phyloP scores from a whole-genome alignment of 345 rosid species.

The thale cress (Arabidopsis thaliana) region TAIR10.1 NC_003076.8:14249501-14250000 shows the following conservation, averaged over 20 bases:
- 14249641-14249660: slow-evolving; percentile 99
- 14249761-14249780: slow-evolving; percentile 8
- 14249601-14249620: slow-evolving; percentile 19
- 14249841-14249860: slow-evolving; percentile 18
- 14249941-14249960: slow-evolving; percentile 78
- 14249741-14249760: slow-evolving; percentile 29
- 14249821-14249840: neutral
- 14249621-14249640: slow-evolving; percentile 70
- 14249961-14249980: slow-evolving; percentile 66
- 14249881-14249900: neutral
- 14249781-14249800: slow-evolving; percentile 15
- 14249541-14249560: neutral
- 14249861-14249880: neutral
- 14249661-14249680: slow-evolving; percentile 97
- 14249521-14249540: neutral
- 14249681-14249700: slow-evolving; percentile 93
- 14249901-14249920: slow-evolving; percentile 53
- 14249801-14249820: neutral
- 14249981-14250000: slow-evolving; percentile 93
- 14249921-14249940: slow-evolving; percentile 89
- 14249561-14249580: slow-evolving; percentile 3
- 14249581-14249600: neutral
- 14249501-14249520: slow-evolving; percentile 3
- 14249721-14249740: slow-evolving; percentile 97
- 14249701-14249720: slow-evolving; percentile 73